Evolutionary conservation across 192 early-diverging fungal species (phyloP).

Genomic region (Gryganskiella cystojenkinii): DNA sequence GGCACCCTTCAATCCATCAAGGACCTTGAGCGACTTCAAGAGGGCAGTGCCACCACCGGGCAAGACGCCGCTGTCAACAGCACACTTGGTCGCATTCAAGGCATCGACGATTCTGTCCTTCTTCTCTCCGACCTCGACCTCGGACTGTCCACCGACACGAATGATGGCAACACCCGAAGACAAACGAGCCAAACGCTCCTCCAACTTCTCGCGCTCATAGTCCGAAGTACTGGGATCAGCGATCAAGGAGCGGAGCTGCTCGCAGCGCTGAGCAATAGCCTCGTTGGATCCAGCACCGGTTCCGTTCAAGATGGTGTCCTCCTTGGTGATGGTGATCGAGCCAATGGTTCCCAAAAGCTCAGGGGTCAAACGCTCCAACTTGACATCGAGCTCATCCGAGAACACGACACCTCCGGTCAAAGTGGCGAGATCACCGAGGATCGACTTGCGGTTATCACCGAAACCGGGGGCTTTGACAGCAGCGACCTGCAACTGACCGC

Average conservation of each 20-base stretch:
- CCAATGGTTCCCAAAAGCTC: constrained; percentile 93
- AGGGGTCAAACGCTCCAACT: constrained; percentile 93
- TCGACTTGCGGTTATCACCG: constrained; percentile 99
- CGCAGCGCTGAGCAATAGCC: constrained; percentile 90
- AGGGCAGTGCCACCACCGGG: constrained; percentile 98
- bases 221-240: constrained; percentile 84
- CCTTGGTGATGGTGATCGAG: constrained; percentile 95
- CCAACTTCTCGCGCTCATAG: constrained; percentile 99
- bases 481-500: constrained; percentile 96
- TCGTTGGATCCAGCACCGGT: constrained; percentile 96
- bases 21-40: constrained; percentile 90
- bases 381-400: constrained; percentile 95
- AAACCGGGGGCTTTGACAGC: constrained; percentile 99
- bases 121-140: constrained; percentile 99
- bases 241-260: constrained; percentile 96
- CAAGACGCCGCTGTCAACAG: constrained; percentile 99
- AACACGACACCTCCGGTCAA: constrained; percentile 98
- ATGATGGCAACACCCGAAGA: constrained; percentile 99
- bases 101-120: constrained; percentile 99
- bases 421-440: constrained; percentile 96
- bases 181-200: constrained; percentile 99
- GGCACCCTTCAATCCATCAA: constrained; percentile 84
- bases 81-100: constrained; percentile 97
- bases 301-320: constrained; percentile 95
- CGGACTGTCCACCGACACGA: constrained; percentile 96